Conservation (phyloP, 2,329 filamentous ascomycete genomes). For the Decorospora gaudefroyi region DNA sequence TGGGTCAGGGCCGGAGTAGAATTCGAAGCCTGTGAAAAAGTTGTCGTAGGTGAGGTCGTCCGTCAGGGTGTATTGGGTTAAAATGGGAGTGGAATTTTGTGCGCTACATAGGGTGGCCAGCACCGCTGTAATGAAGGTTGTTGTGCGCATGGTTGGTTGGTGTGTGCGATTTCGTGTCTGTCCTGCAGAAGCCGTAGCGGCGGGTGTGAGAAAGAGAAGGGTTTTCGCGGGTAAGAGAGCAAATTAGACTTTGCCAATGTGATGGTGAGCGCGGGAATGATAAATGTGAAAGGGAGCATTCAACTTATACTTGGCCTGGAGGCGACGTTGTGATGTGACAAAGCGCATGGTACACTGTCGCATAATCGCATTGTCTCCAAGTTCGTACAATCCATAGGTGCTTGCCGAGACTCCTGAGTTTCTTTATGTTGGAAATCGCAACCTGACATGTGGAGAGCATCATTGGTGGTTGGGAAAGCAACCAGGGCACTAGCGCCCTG, state of each 20-base stretch:
- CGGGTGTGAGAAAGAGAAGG: neutral
- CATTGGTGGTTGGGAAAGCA: too few relatives aligned
- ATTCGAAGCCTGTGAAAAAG: constrained; percentile 42
- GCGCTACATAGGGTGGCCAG: constrained; percentile 18
- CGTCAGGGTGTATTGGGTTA: constrained; percentile 28
- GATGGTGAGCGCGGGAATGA: neutral
- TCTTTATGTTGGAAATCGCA: constrained; percentile 9
- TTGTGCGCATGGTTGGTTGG: constrained; percentile 3
- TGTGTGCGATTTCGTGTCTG: neutral
- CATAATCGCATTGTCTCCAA: too few relatives aligned
- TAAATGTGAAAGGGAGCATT: neutral
- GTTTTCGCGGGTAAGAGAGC: neutral
- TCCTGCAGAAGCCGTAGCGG: neutral
- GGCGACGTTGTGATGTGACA: neutral
- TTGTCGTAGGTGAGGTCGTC: constrained; percentile 38
- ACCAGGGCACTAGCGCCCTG: too few relatives aligned
- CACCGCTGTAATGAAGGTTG: constrained; percentile 2
- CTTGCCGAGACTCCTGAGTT: neutral
- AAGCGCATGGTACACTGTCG: neutral
- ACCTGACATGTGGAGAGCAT: too few relatives aligned
- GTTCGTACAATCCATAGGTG: neutral
- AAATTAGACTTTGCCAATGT: neutral
- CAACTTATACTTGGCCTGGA: neutral
- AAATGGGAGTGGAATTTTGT: neutral
- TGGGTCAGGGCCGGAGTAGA: constrained; percentile 37